These are phyloP conservation scores for Cladosporium oxysporum DNA, from an alignment of 2,329 filamentous ascomycete genomes.

Conservation along the genomic window DNA sequence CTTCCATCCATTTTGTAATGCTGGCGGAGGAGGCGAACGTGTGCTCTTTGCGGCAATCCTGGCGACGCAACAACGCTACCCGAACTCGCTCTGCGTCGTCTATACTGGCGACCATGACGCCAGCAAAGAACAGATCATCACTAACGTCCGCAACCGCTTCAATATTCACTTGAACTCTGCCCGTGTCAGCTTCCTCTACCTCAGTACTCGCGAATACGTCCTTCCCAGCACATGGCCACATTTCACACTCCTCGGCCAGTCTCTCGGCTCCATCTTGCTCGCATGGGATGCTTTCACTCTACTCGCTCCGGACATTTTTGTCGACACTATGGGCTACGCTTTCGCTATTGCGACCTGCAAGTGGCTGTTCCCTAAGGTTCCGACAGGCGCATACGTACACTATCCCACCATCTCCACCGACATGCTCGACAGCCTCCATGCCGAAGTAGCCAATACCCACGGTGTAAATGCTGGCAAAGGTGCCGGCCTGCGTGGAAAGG, in stretches of 20 bases:
- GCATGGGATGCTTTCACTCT: constrained; percentile 93
- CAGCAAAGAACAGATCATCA: constrained; percentile 75
- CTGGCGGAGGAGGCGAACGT: constrained; percentile 90
- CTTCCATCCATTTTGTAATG: constrained; percentile 98
- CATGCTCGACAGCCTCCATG: constrained; percentile 77
- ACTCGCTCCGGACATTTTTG: constrained; percentile 86
- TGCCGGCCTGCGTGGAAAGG: constrained; percentile 65
- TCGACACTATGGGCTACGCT: constrained; percentile 98
- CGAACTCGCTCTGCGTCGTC: constrained; percentile 83
- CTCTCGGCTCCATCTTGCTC: constrained; percentile 80
- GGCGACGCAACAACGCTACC: constrained; percentile 86
- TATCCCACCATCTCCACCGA: constrained; percentile 98
- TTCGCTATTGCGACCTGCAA: constrained; percentile 84
- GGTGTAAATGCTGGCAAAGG: constrained; percentile 83
- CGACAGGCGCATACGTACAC: constrained; percentile 92
- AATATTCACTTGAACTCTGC: constrained; percentile 86
- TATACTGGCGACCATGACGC: constrained; percentile 95
- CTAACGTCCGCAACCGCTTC: constrained; percentile 69
- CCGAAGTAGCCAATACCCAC: constrained; percentile 55
- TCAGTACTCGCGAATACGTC: constrained; percentile 83
- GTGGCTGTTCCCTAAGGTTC: constrained; percentile 74
- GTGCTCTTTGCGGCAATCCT: constrained; percentile 95
- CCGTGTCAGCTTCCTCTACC: constrained; percentile 84
- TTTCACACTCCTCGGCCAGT: constrained; percentile 94
- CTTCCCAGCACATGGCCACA: constrained; percentile 84